phyloP scores from a whole-genome alignment of 495 filamentous ascomycete species.

The Bombardia bombarda region DNA sequence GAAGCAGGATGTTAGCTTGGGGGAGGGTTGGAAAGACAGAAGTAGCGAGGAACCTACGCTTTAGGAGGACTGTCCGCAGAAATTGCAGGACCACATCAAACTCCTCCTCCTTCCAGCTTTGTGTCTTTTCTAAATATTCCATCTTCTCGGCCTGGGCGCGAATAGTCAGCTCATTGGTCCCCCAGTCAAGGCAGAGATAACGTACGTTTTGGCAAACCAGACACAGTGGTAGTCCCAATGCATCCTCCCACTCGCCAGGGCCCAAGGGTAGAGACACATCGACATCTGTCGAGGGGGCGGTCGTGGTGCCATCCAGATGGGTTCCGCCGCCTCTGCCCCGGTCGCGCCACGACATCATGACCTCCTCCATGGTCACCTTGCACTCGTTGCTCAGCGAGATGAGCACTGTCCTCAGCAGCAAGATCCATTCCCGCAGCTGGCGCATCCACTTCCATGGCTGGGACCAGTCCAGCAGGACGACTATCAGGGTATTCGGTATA shows the following conservation, averaged over 20 bases:
- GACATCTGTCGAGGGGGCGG: conserved; percentile 38
- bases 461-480: conserved; percentile 87
- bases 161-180: no score
- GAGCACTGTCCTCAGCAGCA: conserved; percentile 67
- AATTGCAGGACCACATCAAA: conserved; percentile 90
- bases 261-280: conserved; percentile 72
- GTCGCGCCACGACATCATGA: conserved; percentile 57
- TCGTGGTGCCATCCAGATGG: conserved; percentile 40
- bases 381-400: conserved; percentile 66
- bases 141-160: conserved; percentile 86
- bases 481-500: conserved; percentile 78
- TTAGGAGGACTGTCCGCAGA: conserved; percentile 74
- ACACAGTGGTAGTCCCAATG: conserved; percentile 78
- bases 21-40: neutral
- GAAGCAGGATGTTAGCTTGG: conserved; percentile 10
- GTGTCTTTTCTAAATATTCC: conserved; percentile 75
- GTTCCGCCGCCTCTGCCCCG: conserved; percentile 45
- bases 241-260: conserved; percentile 91
- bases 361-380: conserved; percentile 76
- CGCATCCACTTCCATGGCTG: conserved; percentile 89
- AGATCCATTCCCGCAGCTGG: conserved; percentile 80
- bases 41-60: conserved; percentile 49
- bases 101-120: conserved; percentile 86
- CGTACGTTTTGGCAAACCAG: conserved; percentile 89
- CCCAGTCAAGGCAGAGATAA: no score